These are phyloP conservation scores for Mortierella sp. DNA, from an alignment of 371 early-diverging fungal genomes.

Conservation along the genomic window DNA sequence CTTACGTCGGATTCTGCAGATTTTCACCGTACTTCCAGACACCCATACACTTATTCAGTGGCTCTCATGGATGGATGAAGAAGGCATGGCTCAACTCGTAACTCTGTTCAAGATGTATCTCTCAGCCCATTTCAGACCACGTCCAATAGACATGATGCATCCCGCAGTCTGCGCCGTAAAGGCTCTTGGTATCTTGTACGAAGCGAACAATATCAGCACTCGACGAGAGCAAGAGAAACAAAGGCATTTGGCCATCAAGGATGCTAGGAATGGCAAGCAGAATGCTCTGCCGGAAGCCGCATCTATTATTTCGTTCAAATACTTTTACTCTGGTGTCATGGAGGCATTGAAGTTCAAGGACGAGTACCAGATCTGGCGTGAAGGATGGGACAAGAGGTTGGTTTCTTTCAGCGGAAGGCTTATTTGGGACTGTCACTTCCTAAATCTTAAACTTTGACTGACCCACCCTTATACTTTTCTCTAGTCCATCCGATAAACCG, in stretches of 20 bases:
- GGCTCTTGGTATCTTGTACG: constrained; percentile 70
- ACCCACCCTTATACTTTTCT: constrained; percentile 30
- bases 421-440: not conserved
- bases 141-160: constrained; percentile 64
- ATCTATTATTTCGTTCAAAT: constrained; percentile 61
- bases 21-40: constrained; percentile 58
- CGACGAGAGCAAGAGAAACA: constrained; percentile 27
- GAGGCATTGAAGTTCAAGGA: constrained; percentile 82
- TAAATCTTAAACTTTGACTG: not conserved
- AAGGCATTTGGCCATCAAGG: constrained; percentile 19
- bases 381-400: constrained; percentile 46
- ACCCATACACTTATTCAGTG: constrained; percentile 59
- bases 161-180: constrained; percentile 73
- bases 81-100: constrained; percentile 48
- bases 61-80: constrained; percentile 60
- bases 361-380: constrained; percentile 80
- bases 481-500: constrained; percentile 56
- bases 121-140: constrained; percentile 50
- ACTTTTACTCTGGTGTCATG: constrained; percentile 74
- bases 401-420: too few relatives aligned
- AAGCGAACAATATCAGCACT: constrained; percentile 58
- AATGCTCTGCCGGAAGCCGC: not conserved
- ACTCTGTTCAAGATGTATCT: constrained; percentile 53
- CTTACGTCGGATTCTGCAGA: constrained; percentile 57
- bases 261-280: constrained; percentile 13